Evolutionary conservation across 768 basidiomycete species (phyloP).

Genomic region (Tylopilus intermedius): DNA sequence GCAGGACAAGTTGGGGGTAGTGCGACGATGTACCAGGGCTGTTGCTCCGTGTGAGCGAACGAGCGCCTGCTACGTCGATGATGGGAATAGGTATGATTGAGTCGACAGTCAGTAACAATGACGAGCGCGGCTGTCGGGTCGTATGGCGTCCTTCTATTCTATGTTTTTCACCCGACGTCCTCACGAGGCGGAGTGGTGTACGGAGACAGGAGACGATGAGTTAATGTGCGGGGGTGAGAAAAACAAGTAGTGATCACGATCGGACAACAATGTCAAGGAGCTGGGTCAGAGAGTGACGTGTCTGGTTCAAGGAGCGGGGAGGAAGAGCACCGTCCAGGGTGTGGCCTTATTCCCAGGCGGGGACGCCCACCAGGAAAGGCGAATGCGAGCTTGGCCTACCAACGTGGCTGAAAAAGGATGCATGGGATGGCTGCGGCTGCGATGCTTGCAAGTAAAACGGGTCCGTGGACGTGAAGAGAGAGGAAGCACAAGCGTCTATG

Average conservation of each 20-base stretch:
- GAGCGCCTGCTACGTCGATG: not conserved
- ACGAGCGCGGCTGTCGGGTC: not conserved
- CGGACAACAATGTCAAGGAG: slow-evolving; percentile 14
- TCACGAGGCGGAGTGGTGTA: not conserved
- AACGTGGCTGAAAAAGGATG: slow-evolving; percentile 35
- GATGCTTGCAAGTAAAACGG: slow-evolving; percentile 46
- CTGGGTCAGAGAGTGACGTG: slow-evolving; percentile 6
- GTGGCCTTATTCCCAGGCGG: slow-evolving; percentile 23
- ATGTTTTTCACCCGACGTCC: slow-evolving; percentile 1
- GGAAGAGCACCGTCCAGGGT: not conserved
- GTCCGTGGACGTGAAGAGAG: slow-evolving; percentile 42
- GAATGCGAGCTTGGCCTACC: slow-evolving; percentile 37
- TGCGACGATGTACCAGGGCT: not conserved
- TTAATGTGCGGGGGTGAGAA: not conserved
- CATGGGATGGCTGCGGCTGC: slow-evolving; percentile 34
- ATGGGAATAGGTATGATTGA: slow-evolving; percentile 6
- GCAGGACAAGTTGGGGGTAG: not conserved
- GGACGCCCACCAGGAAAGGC: slow-evolving; percentile 32
- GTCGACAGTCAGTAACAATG: not conserved
- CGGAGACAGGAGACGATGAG: slow-evolving; percentile 8
- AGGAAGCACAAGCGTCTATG: slow-evolving; percentile 22
- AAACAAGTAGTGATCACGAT: slow-evolving; percentile 3
- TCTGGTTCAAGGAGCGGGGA: slow-evolving; percentile 3
- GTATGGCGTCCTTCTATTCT: slow-evolving; percentile 10
- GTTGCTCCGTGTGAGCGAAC: not conserved